These are phyloP conservation scores for Yamadazyma oceani DNA, from an alignment of 1,139 yeast genomes.

Conservation along the genomic window DNA sequence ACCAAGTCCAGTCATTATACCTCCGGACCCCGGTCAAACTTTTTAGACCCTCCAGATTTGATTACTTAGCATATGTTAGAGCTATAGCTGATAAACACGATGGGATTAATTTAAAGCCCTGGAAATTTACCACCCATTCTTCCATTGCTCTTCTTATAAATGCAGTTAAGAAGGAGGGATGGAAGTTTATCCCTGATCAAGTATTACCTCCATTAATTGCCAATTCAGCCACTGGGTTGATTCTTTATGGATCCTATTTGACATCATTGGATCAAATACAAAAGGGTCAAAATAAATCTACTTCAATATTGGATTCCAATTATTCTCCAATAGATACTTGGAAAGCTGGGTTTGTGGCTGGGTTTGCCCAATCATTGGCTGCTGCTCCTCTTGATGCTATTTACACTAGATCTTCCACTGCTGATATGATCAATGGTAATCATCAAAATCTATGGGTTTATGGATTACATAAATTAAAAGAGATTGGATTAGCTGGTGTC, in stretches of 20 bases:
- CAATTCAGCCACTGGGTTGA: constrained; percentile 83
- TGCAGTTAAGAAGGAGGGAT: constrained; percentile 76
- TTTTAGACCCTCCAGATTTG: constrained; percentile 88
- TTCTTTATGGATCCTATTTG: constrained; percentile 79
- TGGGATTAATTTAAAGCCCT: constrained; percentile 55
- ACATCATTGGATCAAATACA: constrained; percentile 41
- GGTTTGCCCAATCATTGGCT: constrained; percentile 81
- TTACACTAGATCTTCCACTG: constrained; percentile 74
- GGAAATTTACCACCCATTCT: constrained; percentile 72
- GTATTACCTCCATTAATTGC: constrained; percentile 85
- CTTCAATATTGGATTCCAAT: constrained; percentile 14
- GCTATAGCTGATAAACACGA: constrained; percentile 50
- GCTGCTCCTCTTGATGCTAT: constrained; percentile 96
- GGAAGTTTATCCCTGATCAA: constrained; percentile 84
- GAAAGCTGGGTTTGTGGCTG: constrained; percentile 83
- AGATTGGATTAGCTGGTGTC: constrained; percentile 80
- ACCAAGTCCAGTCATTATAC: constrained; percentile 76
- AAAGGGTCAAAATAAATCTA: constrained; percentile 8
- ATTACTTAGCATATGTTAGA: constrained; percentile 69
- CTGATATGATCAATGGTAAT: constrained; percentile 67
- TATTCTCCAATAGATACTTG: constrained; percentile 57
- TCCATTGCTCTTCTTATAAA: constrained; percentile 68
- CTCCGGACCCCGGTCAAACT: constrained; percentile 82
- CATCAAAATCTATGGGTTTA: constrained; percentile 78
- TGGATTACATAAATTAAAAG: constrained; percentile 64